A percentile compares a stretch with the other conserved stretches of the same genome.
These are phyloP conservation scores for Basidiobolus heterosporus DNA, from an alignment of 371 early-diverging fungal species.

Conservation along the genomic window DNA sequence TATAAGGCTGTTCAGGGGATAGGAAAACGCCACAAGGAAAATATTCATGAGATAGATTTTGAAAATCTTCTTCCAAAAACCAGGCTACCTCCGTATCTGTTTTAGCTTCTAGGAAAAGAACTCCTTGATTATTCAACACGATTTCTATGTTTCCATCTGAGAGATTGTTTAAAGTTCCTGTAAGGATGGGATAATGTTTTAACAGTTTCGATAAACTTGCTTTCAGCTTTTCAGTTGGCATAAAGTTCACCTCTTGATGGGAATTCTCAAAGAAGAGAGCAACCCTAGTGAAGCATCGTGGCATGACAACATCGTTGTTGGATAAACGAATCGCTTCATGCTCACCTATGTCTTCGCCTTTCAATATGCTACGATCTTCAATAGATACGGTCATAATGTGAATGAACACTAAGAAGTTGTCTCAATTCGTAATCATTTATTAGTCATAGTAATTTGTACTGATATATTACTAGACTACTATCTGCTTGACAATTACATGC, in stretches of 20 bases:
- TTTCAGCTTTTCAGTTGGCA: neutral
- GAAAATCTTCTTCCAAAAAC: neutral
- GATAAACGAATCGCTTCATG: too few relatives aligned
- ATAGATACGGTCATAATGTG: too few relatives aligned
- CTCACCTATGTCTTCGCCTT: too few relatives aligned
- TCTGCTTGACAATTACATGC: too few relatives aligned
- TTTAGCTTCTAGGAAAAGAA: neutral
- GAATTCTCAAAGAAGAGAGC: neutral
- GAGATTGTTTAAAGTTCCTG: neutral
- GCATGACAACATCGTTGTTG: too few relatives aligned
- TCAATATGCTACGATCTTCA: too few relatives aligned
- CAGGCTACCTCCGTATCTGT: neutral
- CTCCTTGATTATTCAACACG: neutral
- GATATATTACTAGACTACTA: too few relatives aligned
- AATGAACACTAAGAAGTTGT: too few relatives aligned
- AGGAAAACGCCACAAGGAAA: neutral
- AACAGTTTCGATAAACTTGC: neutral
- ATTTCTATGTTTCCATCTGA: neutral
- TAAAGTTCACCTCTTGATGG: neutral
- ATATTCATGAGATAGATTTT: neutral
- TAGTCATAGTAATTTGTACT: too few relatives aligned
- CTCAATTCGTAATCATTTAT: too few relatives aligned
- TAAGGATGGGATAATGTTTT: neutral
- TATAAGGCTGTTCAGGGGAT: neutral
- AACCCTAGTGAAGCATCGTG: too few relatives aligned